These are phyloP conservation scores for Thelonectria discophora DNA, from an alignment of 2,329 filamentous ascomycete species.

Conservation along the genomic window DNA sequence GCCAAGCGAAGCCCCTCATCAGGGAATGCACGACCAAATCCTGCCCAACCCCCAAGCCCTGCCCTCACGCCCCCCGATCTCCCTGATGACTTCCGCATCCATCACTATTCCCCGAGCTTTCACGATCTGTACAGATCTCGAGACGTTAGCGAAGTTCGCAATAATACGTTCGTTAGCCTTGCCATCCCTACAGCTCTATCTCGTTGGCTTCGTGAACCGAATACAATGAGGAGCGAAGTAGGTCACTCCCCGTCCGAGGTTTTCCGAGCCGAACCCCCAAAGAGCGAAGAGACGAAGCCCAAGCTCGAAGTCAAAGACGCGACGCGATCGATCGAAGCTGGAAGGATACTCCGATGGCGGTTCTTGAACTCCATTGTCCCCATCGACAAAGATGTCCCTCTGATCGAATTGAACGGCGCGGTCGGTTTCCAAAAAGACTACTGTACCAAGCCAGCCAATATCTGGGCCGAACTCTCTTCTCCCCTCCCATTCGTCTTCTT, in stretches of 20 bases:
- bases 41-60: slow-evolving; percentile 74
- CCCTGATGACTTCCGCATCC: slow-evolving; percentile 68
- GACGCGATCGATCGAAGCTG: slow-evolving; percentile 46
- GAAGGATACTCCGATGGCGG: slow-evolving; percentile 70
- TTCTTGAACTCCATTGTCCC: slow-evolving; percentile 62
- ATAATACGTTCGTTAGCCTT: slow-evolving; percentile 82
- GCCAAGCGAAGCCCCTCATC: slow-evolving; percentile 71
- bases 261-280: slow-evolving; percentile 64
- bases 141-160: slow-evolving; percentile 67
- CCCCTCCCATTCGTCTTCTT: slow-evolving; percentile 84
- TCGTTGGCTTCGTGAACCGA: slow-evolving; percentile 79
- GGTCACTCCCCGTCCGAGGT: slow-evolving; percentile 73
- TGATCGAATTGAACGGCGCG: slow-evolving; percentile 79
- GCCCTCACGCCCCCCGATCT: slow-evolving; percentile 77
- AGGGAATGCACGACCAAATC: slow-evolving; percentile 68
- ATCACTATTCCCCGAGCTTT: slow-evolving; percentile 80
- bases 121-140: slow-evolving; percentile 75
- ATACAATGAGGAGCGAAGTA: slow-evolving; percentile 72
- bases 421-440: slow-evolving; percentile 80
- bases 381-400: slow-evolving; percentile 65
- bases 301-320: slow-evolving; percentile 61
- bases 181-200: slow-evolving; percentile 78
- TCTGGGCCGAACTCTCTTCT: slow-evolving; percentile 72
- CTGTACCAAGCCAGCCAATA: slow-evolving; percentile 70
- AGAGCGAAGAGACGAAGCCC: slow-evolving; percentile 54